These are phyloP conservation scores for Huiozyma sinensis DNA, from an alignment of 805 yeast species.

Conservation along the genomic window DNA sequence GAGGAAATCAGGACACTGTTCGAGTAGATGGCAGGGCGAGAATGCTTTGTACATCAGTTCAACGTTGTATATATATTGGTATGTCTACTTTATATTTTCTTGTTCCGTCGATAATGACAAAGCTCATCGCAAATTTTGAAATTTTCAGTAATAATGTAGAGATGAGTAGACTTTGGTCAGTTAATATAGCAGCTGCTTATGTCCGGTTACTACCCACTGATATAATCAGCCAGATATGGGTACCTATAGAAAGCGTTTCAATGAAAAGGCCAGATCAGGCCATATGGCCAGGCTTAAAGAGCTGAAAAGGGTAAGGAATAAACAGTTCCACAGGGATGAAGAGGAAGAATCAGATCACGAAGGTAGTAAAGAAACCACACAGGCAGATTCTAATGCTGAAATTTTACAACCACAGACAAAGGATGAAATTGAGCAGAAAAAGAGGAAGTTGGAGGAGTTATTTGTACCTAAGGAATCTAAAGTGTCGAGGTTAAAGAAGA, in stretches of 20 bases:
- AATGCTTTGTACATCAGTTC: too few species aligned
- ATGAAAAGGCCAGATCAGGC: constrained; percentile 79
- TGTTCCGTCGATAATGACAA: not conserved
- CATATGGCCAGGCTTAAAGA: constrained; percentile 71
- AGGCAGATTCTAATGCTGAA: constrained; percentile 47
- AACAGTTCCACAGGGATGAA: constrained; percentile 47
- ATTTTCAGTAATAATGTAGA: too few species aligned
- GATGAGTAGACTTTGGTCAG: too few species aligned
- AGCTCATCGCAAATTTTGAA: constrained; percentile 7
- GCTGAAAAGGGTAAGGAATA: constrained; percentile 55
- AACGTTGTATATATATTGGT: not conserved
- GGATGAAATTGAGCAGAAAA: constrained; percentile 53
- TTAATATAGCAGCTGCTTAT: too few species aligned
- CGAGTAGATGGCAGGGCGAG: constrained; percentile 23
- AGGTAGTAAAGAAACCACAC: constrained; percentile 7
- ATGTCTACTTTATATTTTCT: too few species aligned
- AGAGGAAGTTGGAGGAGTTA: constrained; percentile 51
- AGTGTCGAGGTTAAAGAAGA: constrained; percentile 56
- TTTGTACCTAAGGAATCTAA: constrained; percentile 57
- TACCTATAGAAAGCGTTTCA: constrained; percentile 67
- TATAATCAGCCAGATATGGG: constrained; percentile 42
- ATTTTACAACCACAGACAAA: constrained; percentile 50
- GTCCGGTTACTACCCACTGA: too few species aligned
- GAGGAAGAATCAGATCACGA: constrained; percentile 33
- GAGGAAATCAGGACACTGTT: constrained; percentile 65